These are phyloP conservation scores for Trichocomaceae sp. DNA, from an alignment of 2,329 filamentous ascomycete species.

Conservation along the genomic window DNA sequence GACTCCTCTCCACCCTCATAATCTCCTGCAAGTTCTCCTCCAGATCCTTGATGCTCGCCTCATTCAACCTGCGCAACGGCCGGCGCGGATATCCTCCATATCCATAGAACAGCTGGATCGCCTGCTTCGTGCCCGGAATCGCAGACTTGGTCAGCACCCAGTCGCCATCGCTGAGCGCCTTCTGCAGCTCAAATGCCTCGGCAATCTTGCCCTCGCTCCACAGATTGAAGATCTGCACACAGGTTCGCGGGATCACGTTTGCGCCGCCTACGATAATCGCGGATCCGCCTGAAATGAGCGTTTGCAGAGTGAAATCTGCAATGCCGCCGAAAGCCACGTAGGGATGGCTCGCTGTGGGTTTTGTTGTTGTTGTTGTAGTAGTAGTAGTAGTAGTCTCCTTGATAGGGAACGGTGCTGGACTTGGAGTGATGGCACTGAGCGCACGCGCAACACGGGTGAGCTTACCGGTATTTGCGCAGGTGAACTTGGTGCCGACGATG, in stretches of 20 bases:
- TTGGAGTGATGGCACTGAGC: slow-evolving; percentile 62
- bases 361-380: slow-evolving; percentile 19
- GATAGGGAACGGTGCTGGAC: slow-evolving; percentile 26
- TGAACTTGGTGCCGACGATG: slow-evolving; percentile 85
- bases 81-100: slow-evolving; percentile 73
- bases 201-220: slow-evolving; percentile 67
- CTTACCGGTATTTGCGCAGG: slow-evolving; percentile 84
- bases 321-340: slow-evolving; percentile 89
- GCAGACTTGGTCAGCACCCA: slow-evolving; percentile 80
- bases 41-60: slow-evolving; percentile 25
- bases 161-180: slow-evolving; percentile 67
- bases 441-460: slow-evolving; percentile 72
- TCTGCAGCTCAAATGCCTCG: slow-evolving; percentile 70
- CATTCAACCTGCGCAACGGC: slow-evolving; percentile 42
- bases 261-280: slow-evolving; percentile 83
- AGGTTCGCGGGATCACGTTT: slow-evolving; percentile 80
- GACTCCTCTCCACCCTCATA: slow-evolving; percentile 28
- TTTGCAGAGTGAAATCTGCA: slow-evolving; percentile 81
- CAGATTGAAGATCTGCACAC: slow-evolving; percentile 72
- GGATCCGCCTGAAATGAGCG: slow-evolving; percentile 69
- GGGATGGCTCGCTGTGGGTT: slow-evolving; percentile 26
- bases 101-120: slow-evolving; percentile 74
- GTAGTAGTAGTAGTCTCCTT: slow-evolving; percentile 20
- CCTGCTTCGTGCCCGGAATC: slow-evolving; percentile 78
- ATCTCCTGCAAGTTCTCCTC: slow-evolving; percentile 31